Percentiles rank a stretch among this genome's conserved stretches.
These are phyloP conservation scores for Microcera coccophila DNA, from an alignment of 2,329 filamentous ascomycete species.

Conservation along the genomic window DNA sequence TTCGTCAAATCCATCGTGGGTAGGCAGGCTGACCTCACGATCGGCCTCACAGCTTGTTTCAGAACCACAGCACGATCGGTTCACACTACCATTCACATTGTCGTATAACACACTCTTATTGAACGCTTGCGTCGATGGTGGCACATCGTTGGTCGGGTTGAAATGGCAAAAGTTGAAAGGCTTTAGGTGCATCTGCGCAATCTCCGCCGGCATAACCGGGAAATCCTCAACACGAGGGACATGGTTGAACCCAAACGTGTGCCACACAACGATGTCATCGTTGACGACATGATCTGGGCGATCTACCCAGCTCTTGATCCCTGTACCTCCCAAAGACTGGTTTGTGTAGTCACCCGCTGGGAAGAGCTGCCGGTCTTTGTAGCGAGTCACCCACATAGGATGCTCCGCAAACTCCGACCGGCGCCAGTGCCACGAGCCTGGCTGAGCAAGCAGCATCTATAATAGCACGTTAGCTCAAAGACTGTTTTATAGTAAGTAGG, in stretches of 20 bases:
- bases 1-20: too few species aligned
- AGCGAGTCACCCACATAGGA: conserved; percentile 43
- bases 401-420: conserved; percentile 6
- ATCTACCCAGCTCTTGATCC: conserved; percentile 13
- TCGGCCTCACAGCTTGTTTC: too few species aligned
- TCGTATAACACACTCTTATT: not conserved
- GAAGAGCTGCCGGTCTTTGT: conserved; percentile 47
- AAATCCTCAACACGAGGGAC: conserved; percentile 53
- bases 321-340: conserved; percentile 41
- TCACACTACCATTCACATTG: not conserved
- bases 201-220: conserved; percentile 62
- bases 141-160: conserved; percentile 44
- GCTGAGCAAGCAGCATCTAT: conserved; percentile 24
- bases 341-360: conserved; percentile 49
- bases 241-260: conserved; percentile 83
- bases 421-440: not conserved
- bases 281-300: conserved; percentile 57
- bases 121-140: not conserved
- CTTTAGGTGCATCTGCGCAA: conserved; percentile 43
- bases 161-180: conserved; percentile 48
- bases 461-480: too few species aligned
- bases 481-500: too few species aligned
- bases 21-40: too few species aligned
- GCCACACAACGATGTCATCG: conserved; percentile 81
- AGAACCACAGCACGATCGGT: too few species aligned